Conservation (phyloP, 2,329 filamentous ascomycete genomes). For the Neonectria ditissima region DNA sequence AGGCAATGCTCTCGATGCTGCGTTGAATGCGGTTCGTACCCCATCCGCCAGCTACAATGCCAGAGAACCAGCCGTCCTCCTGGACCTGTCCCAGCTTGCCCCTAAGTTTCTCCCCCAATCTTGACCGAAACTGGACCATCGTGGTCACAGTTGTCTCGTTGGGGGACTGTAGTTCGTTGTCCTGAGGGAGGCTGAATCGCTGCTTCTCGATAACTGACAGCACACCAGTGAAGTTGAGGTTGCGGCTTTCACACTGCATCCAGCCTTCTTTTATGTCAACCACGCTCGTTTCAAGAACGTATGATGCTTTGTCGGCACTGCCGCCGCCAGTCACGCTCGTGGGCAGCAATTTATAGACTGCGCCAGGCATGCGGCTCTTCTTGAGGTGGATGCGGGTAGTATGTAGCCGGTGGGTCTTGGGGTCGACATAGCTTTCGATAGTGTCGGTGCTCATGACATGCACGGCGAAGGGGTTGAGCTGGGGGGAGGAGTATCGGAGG, state of each 20-base stretch:
- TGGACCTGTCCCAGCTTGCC: conserved; percentile 63
- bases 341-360: conserved; percentile 81
- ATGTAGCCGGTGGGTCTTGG: conserved; percentile 77
- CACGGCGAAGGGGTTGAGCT: conserved; percentile 81
- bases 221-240: conserved; percentile 85
- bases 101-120: conserved; percentile 76
- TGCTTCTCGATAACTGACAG: conserved; percentile 83
- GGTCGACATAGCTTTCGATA: conserved; percentile 79
- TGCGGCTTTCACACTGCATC: conserved; percentile 85
- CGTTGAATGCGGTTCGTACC: conserved; percentile 79
- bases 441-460: conserved; percentile 89
- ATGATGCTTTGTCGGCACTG: conserved; percentile 76
- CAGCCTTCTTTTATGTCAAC: conserved; percentile 84
- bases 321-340: conserved; percentile 74
- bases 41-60: conserved; percentile 65
- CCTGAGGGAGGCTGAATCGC: conserved; percentile 65
- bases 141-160: conserved; percentile 75
- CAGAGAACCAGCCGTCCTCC: conserved; percentile 63
- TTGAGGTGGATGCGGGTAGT: conserved; percentile 86
- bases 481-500: conserved; percentile 80
- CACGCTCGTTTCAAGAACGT: conserved; percentile 83
- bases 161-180: conserved; percentile 40
- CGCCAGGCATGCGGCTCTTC: conserved; percentile 80
- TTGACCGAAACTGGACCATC: conserved; percentile 79
- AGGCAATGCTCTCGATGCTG: conserved; percentile 82